Percentiles rank a stretch among this genome's conserved stretches.
These are phyloP conservation scores for Exobasidium rhododendri DNA, from an alignment of 1,284 basidiomycete genomes.

Conservation along the genomic window DNA sequence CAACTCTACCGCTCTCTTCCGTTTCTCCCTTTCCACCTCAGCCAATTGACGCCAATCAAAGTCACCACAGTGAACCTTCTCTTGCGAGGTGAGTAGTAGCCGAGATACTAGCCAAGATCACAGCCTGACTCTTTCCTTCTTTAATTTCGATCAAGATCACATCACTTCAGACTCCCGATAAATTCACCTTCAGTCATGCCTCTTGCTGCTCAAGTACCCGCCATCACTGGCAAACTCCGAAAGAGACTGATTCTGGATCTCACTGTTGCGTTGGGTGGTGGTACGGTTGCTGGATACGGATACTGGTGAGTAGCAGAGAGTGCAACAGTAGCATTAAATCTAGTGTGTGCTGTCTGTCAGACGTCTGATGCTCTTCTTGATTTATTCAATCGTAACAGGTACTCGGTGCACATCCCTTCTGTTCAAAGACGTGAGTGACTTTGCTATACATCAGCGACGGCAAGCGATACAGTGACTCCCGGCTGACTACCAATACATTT, in stretches of 20 bases:
- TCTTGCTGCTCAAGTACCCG: constrained; percentile 36
- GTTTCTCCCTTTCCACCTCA: too few relatives aligned
- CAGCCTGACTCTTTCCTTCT: too few relatives aligned
- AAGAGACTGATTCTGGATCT: constrained; percentile 52
- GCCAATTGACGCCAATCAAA: too few relatives aligned
- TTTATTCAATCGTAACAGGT: constrained; percentile 29
- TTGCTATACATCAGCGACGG: not conserved
- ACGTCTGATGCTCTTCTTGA: not conserved
- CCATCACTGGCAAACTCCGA: constrained; percentile 52
- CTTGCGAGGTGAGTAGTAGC: too few relatives aligned
- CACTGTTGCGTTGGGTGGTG: constrained; percentile 46
- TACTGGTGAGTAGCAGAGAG: constrained; percentile 37
- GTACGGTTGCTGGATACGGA: constrained; percentile 44
- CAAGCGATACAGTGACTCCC: not conserved
- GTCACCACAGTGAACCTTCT: too few relatives aligned
- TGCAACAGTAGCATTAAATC: not conserved
- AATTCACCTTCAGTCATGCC: constrained; percentile 76
- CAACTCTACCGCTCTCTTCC: too few relatives aligned
- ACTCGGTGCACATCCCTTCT: constrained; percentile 48
- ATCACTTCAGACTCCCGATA: constrained; percentile 80
- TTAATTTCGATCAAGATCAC: too few relatives aligned
- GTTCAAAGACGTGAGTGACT: constrained; percentile 29
- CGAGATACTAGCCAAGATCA: too few relatives aligned
- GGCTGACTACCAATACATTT: not conserved
- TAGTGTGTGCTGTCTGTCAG: not conserved